Percentiles rank a stretch among this genome's conserved stretches.
These are phyloP conservation scores for Nicotiana undulata DNA, from an alignment of 257 asterid genomes.

Conservation along the genomic window DNA sequence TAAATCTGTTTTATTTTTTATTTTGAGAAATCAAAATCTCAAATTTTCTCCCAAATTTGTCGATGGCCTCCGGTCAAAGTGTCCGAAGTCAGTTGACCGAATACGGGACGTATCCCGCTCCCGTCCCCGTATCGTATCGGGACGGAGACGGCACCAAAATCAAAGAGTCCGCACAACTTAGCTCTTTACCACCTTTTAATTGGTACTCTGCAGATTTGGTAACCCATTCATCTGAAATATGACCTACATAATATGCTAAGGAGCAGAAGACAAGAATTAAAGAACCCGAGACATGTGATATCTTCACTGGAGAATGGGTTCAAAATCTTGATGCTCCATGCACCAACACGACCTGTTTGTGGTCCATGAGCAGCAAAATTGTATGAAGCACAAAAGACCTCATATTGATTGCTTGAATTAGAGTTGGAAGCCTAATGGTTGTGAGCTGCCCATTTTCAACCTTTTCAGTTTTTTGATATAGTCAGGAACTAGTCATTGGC, in stretches of 20 bases:
- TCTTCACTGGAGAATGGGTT: constrained; percentile 41
- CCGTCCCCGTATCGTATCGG: too few species aligned
- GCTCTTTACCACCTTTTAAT: background rate
- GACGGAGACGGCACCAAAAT: too few species aligned
- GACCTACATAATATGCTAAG: constrained; percentile 14
- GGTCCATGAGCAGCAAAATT: constrained; percentile 52
- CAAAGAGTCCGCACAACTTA: too few species aligned
- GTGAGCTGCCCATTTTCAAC: constrained; percentile 36
- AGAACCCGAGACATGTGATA: constrained; percentile 23
- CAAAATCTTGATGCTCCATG: constrained; percentile 39
- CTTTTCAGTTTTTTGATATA: constrained; percentile 39
- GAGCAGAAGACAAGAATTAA: constrained; percentile 2
- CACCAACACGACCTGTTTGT: constrained; percentile 39
- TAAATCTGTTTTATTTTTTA: too few species aligned
- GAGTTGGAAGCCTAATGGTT: constrained; percentile 48
- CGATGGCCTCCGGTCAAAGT: too few species aligned
- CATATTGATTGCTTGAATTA: constrained; percentile 35
- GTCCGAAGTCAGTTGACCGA: too few species aligned
- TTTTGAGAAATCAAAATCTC: too few species aligned
- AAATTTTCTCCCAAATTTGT: too few species aligned
- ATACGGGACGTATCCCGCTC: too few species aligned
- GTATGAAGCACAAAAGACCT: constrained; percentile 54
- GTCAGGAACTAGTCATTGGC: constrained; percentile 35
- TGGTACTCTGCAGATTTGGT: background rate
- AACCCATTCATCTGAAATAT: background rate